Percentiles rank a stretch among this genome's conserved stretches.
Conservation (phyloP, 208 protist genomes). For the Pavlovales sp. region DNA sequence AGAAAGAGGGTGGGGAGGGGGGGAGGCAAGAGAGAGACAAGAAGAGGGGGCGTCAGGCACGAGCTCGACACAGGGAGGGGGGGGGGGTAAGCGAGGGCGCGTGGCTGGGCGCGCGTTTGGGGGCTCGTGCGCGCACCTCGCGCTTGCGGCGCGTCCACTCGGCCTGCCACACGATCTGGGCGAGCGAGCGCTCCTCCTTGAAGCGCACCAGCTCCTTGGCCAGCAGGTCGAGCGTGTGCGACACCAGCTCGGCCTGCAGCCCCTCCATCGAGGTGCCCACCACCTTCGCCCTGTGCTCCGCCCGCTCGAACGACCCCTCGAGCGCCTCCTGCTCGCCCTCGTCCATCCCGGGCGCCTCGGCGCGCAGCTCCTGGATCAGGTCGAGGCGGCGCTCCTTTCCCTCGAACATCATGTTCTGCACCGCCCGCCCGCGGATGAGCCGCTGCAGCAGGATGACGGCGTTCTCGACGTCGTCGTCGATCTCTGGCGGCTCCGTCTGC, state of each 20-base stretch:
- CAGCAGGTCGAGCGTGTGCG: constrained; percentile 43
- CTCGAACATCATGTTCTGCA: constrained; percentile 53
- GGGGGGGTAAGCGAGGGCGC: too few species aligned
- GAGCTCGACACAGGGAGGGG: too few species aligned
- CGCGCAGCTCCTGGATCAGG: constrained; percentile 50
- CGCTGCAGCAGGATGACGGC: constrained; percentile 44
- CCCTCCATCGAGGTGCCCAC: not conserved
- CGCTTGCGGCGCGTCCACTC: constrained; percentile 5
- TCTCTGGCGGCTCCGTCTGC: not conserved
- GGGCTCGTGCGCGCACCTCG: not conserved
- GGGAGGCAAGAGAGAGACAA: too few species aligned
- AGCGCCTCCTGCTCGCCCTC: not conserved
- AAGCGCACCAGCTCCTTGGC: constrained; percentile 50
- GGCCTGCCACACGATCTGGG: not conserved
- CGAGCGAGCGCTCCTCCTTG: constrained; percentile 51
- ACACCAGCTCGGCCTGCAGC: not conserved
- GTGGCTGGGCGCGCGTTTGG: not conserved
- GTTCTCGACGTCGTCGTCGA: not conserved
- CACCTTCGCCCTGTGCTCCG: not conserved
- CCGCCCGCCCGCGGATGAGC: constrained; percentile 46
- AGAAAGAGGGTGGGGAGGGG: too few species aligned
- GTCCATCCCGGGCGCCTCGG: not conserved
- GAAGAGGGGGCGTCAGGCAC: too few species aligned
- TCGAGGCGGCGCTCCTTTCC: constrained; percentile 48
- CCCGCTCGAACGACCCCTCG: not conserved